A percentile compares a stretch with the other conserved stretches of the same genome.
These are phyloP conservation scores for Tanacetum coccineum DNA, from an alignment of 129 eudicot genomes.

Conservation along the genomic window DNA sequence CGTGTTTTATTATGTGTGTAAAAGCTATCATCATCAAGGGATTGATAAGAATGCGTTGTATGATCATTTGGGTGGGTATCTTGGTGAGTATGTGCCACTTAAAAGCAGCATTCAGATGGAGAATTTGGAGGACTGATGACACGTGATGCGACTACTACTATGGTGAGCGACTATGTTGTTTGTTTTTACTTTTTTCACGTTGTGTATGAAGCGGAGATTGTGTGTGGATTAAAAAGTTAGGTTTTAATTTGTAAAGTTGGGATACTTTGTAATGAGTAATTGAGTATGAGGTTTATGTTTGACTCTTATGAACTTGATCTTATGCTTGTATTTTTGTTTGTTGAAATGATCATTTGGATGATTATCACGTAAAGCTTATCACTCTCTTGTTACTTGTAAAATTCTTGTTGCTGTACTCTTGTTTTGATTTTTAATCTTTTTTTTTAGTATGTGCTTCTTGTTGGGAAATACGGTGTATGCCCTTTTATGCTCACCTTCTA, in stretches of 20 bases:
- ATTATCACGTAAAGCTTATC: background rate
- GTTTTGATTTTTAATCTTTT: background rate
- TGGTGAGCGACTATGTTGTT: constrained; percentile 25
- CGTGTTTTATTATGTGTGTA: constrained; percentile 90
- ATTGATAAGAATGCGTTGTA: constrained; percentile 74
- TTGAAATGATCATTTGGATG: constrained; percentile 10
- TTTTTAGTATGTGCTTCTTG: background rate
- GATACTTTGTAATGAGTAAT: constrained; percentile 10
- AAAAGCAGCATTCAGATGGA: constrained; percentile 98
- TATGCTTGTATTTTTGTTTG: background rate
- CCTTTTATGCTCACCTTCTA: too few relatives aligned
- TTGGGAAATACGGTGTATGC: background rate
- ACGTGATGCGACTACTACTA: background rate
- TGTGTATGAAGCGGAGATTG: constrained; percentile 28
- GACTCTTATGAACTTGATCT: background rate
- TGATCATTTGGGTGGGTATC: constrained; percentile 90
- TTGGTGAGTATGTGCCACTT: constrained; percentile 92
- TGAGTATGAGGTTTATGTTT: constrained; percentile 10
- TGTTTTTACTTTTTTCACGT: constrained; percentile 16
- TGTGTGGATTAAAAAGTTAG: background rate
- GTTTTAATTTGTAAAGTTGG: constrained; percentile 25
- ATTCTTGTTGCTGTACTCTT: background rate
- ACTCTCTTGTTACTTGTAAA: background rate
- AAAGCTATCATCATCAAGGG: constrained; percentile 79
- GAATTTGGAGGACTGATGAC: constrained; percentile 44